Evolutionary conservation across 192 early-diverging fungal species (phyloP).

Genomic region (Coemansia sp.): DNA sequence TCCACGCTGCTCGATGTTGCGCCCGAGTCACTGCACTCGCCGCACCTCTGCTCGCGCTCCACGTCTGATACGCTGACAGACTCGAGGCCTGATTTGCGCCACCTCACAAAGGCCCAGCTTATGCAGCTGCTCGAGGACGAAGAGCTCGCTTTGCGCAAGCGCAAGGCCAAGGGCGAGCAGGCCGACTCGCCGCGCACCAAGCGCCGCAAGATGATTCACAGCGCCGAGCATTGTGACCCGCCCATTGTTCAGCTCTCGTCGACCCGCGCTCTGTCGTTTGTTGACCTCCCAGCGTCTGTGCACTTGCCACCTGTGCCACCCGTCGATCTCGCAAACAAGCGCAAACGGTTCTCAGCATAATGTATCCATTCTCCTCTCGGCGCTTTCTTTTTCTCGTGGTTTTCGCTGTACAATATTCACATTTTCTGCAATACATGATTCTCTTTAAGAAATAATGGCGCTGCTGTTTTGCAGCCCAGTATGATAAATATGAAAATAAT

Average conservation of each 20-base stretch:
- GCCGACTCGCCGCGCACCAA: constrained; percentile 43
- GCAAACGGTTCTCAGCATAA: constrained; percentile 16
- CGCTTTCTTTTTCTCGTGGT: too few relatives aligned
- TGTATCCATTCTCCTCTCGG: neutral
- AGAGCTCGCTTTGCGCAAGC: constrained; percentile 12
- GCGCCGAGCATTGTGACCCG: neutral
- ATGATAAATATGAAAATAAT: too few relatives aligned
- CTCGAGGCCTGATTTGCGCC: neutral
- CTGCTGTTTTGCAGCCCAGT: neutral
- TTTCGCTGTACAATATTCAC: too few relatives aligned
- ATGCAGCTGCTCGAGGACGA: constrained; percentile 5
- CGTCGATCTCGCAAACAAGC: neutral
- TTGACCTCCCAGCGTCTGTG: neutral
- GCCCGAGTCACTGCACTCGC: neutral
- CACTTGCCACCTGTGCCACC: constrained; percentile 9
- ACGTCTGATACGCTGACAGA: constrained; percentile 19
- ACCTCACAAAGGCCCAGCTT: constrained; percentile 6
- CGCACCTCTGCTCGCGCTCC: constrained; percentile 14
- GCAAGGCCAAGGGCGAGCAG: constrained; percentile 38
- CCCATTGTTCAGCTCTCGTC: neutral
- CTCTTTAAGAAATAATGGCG: too few relatives aligned
- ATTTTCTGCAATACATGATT: too few relatives aligned
- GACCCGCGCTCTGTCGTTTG: constrained; percentile 4
- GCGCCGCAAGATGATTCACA: constrained; percentile 45
- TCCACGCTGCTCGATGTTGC: constrained; percentile 15